Percentiles rank a stretch among this genome's conserved stretches.
These are phyloP conservation scores for Amanita pallidorosea DNA, from an alignment of 768 basidiomycete species.

Conservation along the genomic window DNA sequence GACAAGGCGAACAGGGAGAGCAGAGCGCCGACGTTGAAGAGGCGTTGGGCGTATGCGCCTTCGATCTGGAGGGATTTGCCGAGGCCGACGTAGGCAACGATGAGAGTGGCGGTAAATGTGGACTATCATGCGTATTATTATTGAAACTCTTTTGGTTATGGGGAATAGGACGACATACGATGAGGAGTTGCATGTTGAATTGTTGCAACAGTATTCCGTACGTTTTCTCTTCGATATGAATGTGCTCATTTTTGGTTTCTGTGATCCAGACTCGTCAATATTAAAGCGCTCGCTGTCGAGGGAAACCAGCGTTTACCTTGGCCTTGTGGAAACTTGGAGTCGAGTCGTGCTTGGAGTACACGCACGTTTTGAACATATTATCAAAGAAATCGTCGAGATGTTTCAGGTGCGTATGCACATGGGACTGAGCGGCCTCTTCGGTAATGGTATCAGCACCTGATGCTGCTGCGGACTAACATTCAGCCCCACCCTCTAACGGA, in stretches of 20 bases:
- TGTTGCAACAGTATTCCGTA: constrained; percentile 14
- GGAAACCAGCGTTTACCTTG: neutral
- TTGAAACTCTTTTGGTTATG: neutral
- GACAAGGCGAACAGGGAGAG: constrained; percentile 20
- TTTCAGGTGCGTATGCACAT: constrained; percentile 13
- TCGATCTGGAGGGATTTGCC: constrained; percentile 13
- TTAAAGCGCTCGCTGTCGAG: too few species aligned
- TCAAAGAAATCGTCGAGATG: constrained; percentile 17
- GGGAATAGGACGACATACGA: constrained; percentile 11
- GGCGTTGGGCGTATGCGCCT: constrained; percentile 9
- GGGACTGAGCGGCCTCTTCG: neutral
- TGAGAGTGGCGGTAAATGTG: constrained; percentile 19
- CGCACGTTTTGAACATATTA: constrained; percentile 17
- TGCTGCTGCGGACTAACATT: neutral
- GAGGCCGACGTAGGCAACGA: constrained; percentile 17
- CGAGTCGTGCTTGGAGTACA: constrained; percentile 13
- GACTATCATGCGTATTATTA: constrained; percentile 12
- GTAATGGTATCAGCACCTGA: neutral
- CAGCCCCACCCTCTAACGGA: neutral
- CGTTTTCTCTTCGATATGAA: constrained; percentile 4
- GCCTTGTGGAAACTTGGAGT: neutral
- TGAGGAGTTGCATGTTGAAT: constrained; percentile 19
- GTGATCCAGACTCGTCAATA: neutral
- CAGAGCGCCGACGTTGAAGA: constrained; percentile 19
- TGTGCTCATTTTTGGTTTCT: neutral